Percentiles rank a stretch among this genome's conserved stretches.
Conservation (phyloP, 78 protist genomes). For the Dictyostelium intermedium region DNA sequence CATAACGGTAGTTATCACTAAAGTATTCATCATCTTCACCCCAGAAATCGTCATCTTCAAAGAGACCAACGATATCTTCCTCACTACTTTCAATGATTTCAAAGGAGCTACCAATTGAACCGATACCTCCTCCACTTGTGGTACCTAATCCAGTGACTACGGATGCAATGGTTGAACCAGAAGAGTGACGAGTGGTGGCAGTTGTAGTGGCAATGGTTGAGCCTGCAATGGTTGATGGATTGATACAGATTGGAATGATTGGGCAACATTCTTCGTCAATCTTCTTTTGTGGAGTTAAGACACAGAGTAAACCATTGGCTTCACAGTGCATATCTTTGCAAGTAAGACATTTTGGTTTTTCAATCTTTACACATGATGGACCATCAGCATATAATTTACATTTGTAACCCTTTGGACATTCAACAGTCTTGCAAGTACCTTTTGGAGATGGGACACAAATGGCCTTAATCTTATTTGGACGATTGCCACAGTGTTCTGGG, state of each 20-base stretch:
- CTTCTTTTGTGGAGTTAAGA: not conserved
- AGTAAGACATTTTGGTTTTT: not conserved
- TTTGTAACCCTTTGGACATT: conserved; percentile 14
- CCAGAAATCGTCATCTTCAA: not conserved
- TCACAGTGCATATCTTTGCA: conserved; percentile 41
- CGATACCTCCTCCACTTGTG: not conserved
- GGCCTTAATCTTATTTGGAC: not conserved
- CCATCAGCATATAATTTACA: not conserved
- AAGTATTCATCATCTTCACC: not conserved
- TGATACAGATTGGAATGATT: conserved; percentile 25
- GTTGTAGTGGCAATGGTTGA: conserved; percentile 29
- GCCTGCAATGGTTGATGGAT: not conserved
- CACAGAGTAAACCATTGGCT: conserved; percentile 29
- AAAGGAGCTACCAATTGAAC: not conserved
- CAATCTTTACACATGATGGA: not conserved
- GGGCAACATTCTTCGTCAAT: conserved; percentile 34
- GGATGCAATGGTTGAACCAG: not conserved
- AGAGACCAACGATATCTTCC: not conserved
- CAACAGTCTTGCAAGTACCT: not conserved
- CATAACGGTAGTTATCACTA: not conserved
- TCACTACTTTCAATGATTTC: not conserved
- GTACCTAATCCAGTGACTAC: not conserved
- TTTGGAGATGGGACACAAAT: conserved; percentile 8
- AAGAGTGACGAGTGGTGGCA: not conserved
- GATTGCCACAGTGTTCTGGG: not conserved